Evolutionary conservation across 495 filamentous ascomycete species (phyloP).

Genomic region (Penicillium alfredii): DNA sequence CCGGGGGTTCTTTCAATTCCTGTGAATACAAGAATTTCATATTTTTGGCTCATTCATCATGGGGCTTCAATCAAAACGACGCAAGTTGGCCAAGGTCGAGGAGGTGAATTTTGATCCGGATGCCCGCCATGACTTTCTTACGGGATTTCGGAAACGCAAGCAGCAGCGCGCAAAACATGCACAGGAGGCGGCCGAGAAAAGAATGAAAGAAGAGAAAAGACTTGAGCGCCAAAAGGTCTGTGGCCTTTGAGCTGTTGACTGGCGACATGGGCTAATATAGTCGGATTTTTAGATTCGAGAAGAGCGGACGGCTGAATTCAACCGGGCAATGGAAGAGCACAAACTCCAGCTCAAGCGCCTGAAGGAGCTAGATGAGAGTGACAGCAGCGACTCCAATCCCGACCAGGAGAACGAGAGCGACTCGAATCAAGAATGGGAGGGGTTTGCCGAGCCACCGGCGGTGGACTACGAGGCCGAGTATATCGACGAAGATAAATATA

Average conservation of each 20-base stretch:
- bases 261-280: constrained; percentile 11
- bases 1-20: no score
- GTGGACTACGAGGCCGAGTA: constrained; percentile 88
- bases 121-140: constrained; percentile 78
- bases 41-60: no score
- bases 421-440: constrained; percentile 56
- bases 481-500: constrained; percentile 91
- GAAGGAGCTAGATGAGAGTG: constrained; percentile 46
- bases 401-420: constrained; percentile 29
- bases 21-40: no score
- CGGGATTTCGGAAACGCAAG: constrained; percentile 96
- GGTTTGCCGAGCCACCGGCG: constrained; percentile 51
- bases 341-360: constrained; percentile 52
- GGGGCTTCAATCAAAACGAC: constrained; percentile 55
- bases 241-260: neutral
- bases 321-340: constrained; percentile 70
- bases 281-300: constrained; percentile 84
- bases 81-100: constrained; percentile 57
- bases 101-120: constrained; percentile 78
- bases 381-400: constrained; percentile 33
- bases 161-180: constrained; percentile 74
- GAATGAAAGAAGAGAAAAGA: constrained; percentile 66
- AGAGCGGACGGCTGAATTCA: constrained; percentile 68
- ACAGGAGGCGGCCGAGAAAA: constrained; percentile 66
- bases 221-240: constrained; percentile 64